Conservation (phyloP, 2,329 filamentous ascomycete species). For the Berkeleyomyces rouxiae region DNA sequence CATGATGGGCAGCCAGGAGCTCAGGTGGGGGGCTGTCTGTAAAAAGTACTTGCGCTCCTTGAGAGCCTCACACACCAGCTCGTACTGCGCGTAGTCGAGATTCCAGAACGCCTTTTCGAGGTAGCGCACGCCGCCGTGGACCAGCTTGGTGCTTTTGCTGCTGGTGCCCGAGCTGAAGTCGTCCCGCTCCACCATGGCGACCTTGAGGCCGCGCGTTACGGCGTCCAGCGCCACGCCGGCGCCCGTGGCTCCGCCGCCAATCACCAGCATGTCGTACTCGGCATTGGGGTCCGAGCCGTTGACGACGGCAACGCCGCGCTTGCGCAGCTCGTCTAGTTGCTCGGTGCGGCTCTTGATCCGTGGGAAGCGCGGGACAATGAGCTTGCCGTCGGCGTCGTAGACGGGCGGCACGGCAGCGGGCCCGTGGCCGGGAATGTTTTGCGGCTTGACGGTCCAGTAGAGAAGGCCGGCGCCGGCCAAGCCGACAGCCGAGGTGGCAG, state of each 20-base stretch:
- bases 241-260: constrained; percentile 56
- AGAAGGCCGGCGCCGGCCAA: constrained; percentile 29
- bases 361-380: constrained; percentile 51
- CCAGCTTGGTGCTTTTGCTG: constrained; percentile 60
- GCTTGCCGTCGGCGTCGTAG: constrained; percentile 50
- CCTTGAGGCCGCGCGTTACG: constrained; percentile 52
- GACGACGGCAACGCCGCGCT: constrained; percentile 20
- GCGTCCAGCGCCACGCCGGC: constrained; percentile 57
- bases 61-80: constrained; percentile 54
- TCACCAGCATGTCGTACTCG: constrained; percentile 53
- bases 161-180: constrained; percentile 60
- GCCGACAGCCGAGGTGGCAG: constrained; percentile 26
- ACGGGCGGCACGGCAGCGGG: constrained; percentile 53
- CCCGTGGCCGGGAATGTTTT: constrained; percentile 54
- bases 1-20: constrained; percentile 61
- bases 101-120: constrained; percentile 63
- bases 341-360: constrained; percentile 42
- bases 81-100: constrained; percentile 56
- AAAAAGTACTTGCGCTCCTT: constrained; percentile 62
- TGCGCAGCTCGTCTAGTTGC: constrained; percentile 44
- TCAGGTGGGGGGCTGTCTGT: constrained; percentile 57
- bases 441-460: constrained; percentile 45
- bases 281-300: constrained; percentile 17
- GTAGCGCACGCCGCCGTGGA: constrained; percentile 61
- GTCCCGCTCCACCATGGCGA: constrained; percentile 55